Base-by-base conservation (phyloP, 108 stramenopile genomes). In the Pinguiococcus pyrenoidosus region DNA sequence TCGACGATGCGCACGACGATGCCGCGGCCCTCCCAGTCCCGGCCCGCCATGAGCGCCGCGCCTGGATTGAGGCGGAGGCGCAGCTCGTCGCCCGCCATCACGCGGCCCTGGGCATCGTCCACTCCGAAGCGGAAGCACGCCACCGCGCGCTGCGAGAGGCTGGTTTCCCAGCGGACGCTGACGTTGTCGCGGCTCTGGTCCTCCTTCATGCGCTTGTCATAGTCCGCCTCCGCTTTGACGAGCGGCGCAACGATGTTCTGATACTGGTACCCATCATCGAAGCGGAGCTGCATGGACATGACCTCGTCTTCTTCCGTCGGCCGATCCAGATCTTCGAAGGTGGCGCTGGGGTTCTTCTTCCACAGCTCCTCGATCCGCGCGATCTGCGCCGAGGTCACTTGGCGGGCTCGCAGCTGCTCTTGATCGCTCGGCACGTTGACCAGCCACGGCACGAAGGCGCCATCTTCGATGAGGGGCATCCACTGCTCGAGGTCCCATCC, bases 251-350 rank as follows among this genome's bases (percentile, higher is more conserved):
- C 44, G 28, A 98, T 66, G 68, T 92, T 92, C 66, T 94, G 91
- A 65, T 93, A 95, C 67, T 98, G 91, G 62, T 85, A 95, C 20
- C 92, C 96, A 54, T 98, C 92, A 37, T 95, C 87, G 61, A 93
- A 98, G 29, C 72, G 72, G 10, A 85, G 58, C 42, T 78, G 64
- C 46, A 84, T 45, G 41, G 51, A 57, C 51, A 66, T 56, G 21
- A 51, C 62, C 64, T 90, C 90, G 17, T 76, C 82, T 37, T 89
- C 89, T 26, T 81, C 83, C 1, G 27, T 59, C 9, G 78, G 85
- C 30, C 74, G 64, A 24, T 83, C 79, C 56, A 92, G 67, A 47
- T 93, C 88, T n/a, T 76, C 75, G 59, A 89, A 84, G 9, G 70
- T 66, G 24, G 91, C 96, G 18, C 79, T 79, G 1, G 92, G 88